A percentile compares a stretch with the other conserved stretches of the same genome.
Conservation (phyloP, 495 filamentous ascomycete species). For the Hypoxylon lenormandii region DNA sequence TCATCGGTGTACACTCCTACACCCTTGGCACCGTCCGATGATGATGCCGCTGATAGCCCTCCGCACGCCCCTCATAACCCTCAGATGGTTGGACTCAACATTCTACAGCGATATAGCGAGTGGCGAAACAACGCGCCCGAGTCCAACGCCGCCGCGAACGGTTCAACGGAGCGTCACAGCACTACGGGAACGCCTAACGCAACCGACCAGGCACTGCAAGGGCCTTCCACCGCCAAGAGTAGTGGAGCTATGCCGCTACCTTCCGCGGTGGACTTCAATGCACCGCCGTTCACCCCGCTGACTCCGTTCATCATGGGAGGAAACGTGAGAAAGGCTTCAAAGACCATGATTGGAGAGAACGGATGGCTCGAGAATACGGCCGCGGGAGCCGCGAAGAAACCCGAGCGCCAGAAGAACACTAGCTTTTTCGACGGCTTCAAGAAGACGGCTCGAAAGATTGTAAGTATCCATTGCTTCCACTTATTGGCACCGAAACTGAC, state of each 20-base stretch:
- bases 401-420: conserved; percentile 38
- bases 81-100: conserved; percentile 2
- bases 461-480: conserved; percentile 40
- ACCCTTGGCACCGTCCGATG: neutral
- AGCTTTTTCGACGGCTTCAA: conserved; percentile 55
- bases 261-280: neutral
- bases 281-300: conserved; percentile 40
- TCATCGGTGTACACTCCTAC: conserved; percentile 29
- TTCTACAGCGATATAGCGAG: conserved; percentile 30
- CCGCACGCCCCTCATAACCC: neutral
- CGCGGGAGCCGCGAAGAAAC: conserved; percentile 29
- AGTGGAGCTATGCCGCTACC: neutral
- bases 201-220: neutral
- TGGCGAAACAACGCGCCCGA: conserved; percentile 6
- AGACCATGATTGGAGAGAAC: conserved; percentile 60
- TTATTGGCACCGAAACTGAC: conserved; percentile 25
- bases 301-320: conserved; percentile 41
- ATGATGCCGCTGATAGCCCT: conserved; percentile 4
- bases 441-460: conserved; percentile 60
- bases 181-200: neutral
- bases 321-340: conserved; percentile 34
- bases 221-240: neutral
- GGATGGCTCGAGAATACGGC: conserved; percentile 63
- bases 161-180: neutral
- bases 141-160: neutral